These are phyloP conservation scores for Fraxinus americana DNA, from an alignment of 257 asterid genomes.

Conservation along the genomic window DNA sequence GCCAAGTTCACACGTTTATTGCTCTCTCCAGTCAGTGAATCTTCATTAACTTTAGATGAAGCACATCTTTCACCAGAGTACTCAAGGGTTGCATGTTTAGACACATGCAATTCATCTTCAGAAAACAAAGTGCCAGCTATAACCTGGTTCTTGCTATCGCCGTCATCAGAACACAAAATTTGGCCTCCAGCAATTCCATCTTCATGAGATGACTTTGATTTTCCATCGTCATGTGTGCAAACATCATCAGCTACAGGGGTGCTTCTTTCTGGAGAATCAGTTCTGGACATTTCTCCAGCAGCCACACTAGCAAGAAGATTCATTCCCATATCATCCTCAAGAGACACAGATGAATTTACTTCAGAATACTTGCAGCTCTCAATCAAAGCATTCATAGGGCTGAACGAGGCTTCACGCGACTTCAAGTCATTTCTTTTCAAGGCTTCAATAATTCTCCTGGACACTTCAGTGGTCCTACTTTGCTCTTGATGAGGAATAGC, in stretches of 20 bases:
- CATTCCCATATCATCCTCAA: conserved; percentile 60
- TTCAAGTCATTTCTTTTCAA: conserved; percentile 29
- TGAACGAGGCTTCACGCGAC: conserved; percentile 38
- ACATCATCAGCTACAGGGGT: conserved; percentile 41
- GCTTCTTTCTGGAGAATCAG: conserved; percentile 38
- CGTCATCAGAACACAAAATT: conserved; percentile 21
- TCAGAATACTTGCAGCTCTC: conserved; percentile 68
- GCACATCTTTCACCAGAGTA: conserved; percentile 20
- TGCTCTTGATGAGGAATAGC: conserved; percentile 34
- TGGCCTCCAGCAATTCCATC: conserved; percentile 16
- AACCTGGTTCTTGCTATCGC: conserved; percentile 38
- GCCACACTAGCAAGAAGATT: conserved; percentile 74
- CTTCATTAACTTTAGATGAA: conserved; percentile 25
- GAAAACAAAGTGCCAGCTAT: conserved; percentile 18
- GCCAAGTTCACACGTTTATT: conserved; percentile 20
- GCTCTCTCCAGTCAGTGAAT: conserved; percentile 24
- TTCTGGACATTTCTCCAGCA: conserved; percentile 51
- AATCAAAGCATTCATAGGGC: conserved; percentile 65
- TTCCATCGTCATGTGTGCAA: conserved; percentile 34
- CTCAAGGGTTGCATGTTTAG: conserved; percentile 7
- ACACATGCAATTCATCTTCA: conserved; percentile 22
- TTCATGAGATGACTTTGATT: conserved; percentile 35
- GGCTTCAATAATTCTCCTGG: conserved; percentile 32
- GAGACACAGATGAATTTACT: conserved; percentile 43
- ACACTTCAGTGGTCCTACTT: conserved; percentile 29